Conservation (phyloP, 164 flowering plant genomes). For the Euptelea pleiosperma region DNA sequence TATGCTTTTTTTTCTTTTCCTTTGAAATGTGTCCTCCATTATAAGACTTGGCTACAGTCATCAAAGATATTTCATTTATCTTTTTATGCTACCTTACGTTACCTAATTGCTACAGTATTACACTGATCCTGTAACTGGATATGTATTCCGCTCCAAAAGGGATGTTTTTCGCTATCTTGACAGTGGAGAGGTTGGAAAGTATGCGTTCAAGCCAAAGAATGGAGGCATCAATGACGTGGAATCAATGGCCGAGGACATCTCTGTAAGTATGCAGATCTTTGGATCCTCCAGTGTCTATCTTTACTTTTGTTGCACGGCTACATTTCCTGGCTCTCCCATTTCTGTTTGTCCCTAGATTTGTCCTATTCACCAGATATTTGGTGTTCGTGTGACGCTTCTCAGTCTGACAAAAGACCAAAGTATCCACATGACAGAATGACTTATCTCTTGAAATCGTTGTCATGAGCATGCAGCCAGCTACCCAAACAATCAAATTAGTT, state of each 20-base stretch:
- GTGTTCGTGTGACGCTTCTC: not conserved
- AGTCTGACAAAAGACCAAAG: not conserved
- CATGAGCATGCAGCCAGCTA: not conserved
- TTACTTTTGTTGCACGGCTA: not conserved
- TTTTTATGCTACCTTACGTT: too few species aligned
- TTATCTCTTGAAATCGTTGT: not conserved
- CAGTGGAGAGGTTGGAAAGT: conserved; percentile 34
- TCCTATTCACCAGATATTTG: not conserved
- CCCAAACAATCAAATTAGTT: too few species aligned
- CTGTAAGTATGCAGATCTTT: conserved; percentile 34
- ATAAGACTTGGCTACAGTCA: not conserved
- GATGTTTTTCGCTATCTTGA: conserved; percentile 52
- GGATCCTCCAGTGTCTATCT: not conserved
- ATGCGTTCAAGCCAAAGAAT: conserved; percentile 29
- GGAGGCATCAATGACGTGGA: conserved; percentile 12
- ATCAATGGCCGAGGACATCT: conserved; percentile 13
- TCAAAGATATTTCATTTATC: too few species aligned
- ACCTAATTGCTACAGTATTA: conserved; percentile 51
- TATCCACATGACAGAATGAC: not conserved
- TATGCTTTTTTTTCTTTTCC: not conserved
- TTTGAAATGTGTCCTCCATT: not conserved
- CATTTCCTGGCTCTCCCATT: not conserved
- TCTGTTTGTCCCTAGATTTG: not conserved
- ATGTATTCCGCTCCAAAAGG: conserved; percentile 54
- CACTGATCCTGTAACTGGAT: conserved; percentile 61